These are phyloP conservation scores for Trichoderma sp. DNA, from an alignment of 2,329 filamentous ascomycete genomes.

Conservation along the genomic window DNA sequence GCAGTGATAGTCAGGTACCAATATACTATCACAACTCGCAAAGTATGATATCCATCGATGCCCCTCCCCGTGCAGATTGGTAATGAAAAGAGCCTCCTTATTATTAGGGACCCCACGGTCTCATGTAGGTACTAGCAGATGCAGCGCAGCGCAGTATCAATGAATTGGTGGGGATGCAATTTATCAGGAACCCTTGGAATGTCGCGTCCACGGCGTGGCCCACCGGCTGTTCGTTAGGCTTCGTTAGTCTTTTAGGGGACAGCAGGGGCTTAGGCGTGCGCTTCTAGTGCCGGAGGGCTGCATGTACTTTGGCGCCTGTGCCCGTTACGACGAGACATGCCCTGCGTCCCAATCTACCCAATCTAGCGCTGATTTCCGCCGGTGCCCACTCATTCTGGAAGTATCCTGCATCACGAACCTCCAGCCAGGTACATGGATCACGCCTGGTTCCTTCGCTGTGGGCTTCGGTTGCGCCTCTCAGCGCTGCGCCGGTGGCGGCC, in stretches of 20 bases:
- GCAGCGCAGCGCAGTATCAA: background rate
- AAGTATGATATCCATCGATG: background rate
- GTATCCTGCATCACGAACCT: constrained; percentile 2
- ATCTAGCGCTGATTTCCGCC: background rate
- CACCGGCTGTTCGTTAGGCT: constrained; percentile 6
- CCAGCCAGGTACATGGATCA: constrained; percentile 1
- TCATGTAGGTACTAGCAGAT: background rate
- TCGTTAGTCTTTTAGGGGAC: constrained; percentile 12
- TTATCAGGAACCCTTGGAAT: constrained; percentile 19
- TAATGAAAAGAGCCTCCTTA: background rate
- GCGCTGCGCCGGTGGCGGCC: constrained; percentile 6
- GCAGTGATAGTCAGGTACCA: no score
- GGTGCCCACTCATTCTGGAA: background rate
- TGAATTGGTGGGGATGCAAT: constrained; percentile 14
- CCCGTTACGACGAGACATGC: constrained; percentile 5
- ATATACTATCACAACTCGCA: background rate
- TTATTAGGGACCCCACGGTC: background rate
- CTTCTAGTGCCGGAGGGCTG: background rate
- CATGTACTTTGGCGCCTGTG: background rate
- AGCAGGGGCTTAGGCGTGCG: constrained; percentile 1
- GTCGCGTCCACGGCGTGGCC: constrained; percentile 1
- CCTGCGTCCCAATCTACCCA: background rate
- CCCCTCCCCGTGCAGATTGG: background rate
- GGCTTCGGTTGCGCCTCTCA: background rate
- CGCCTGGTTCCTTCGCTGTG: background rate